Percentiles rank a stretch among this genome's conserved stretches.
phyloP scores from a whole-genome alignment of 2,329 filamentous ascomycete species.

The Alternaria ventricosa region DNA sequence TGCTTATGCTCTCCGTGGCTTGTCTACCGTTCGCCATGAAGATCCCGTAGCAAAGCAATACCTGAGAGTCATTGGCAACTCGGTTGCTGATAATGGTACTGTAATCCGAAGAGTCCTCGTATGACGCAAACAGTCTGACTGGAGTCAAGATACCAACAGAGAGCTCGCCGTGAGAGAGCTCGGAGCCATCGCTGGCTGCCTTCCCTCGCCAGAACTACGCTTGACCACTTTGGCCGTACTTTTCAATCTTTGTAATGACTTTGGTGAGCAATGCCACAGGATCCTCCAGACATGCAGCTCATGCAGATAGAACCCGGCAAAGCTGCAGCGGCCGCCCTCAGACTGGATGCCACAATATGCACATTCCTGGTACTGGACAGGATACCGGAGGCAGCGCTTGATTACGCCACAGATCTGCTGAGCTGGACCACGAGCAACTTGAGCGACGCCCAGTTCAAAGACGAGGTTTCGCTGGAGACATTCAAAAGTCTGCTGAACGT shows the following conservation, averaged over 20 bases:
- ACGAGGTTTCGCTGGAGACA: constrained; percentile 35
- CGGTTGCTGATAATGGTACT: constrained; percentile 47
- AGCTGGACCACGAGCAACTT: constrained; percentile 46
- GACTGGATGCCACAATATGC: constrained; percentile 42
- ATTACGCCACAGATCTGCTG: constrained; percentile 45
- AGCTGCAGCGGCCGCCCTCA: constrained; percentile 39
- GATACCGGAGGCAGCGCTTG: constrained; percentile 39
- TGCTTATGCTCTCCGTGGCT: constrained; percentile 29
- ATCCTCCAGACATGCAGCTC: constrained; percentile 9
- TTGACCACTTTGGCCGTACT: constrained; percentile 49
- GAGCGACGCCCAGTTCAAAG: constrained; percentile 41
- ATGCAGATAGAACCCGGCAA: constrained; percentile 43
- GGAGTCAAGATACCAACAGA: constrained; percentile 40
- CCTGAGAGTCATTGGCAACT: constrained; percentile 48
- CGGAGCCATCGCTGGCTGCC: constrained; percentile 32
- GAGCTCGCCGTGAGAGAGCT: constrained; percentile 35
- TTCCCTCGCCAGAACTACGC: constrained; percentile 31
- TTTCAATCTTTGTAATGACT: constrained; percentile 54
- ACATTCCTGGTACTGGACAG: constrained; percentile 30
- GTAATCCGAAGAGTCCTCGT: neutral
- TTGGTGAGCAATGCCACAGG: constrained; percentile 32
- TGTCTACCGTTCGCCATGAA: constrained; percentile 28
- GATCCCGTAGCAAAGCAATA: constrained; percentile 39
- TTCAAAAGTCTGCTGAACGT: constrained; percentile 38
- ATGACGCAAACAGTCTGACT: constrained; percentile 20